phyloP scores from a whole-genome alignment of 2,329 filamentous ascomycete species.

The Calycina marina region DNA sequence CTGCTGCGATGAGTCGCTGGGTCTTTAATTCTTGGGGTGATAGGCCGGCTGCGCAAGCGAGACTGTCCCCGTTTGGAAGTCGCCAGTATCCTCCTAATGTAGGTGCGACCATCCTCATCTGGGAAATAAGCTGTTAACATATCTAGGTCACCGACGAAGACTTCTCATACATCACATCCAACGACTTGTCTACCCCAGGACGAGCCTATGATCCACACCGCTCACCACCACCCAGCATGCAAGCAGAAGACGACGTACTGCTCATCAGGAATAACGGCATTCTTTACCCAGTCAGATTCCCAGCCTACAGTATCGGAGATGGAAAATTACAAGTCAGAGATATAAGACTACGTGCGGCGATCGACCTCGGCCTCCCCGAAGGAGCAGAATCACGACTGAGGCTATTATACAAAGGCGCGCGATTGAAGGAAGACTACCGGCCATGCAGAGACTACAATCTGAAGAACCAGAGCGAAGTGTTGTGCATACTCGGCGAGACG shows the following conservation, averaged over 20 bases:
- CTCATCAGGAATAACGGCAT: conserved; percentile 53
- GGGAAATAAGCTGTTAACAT: neutral
- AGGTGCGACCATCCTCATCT: neutral
- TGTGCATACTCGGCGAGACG: conserved; percentile 40
- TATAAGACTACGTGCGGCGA: conserved; percentile 50
- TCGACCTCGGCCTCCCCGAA: conserved; percentile 48
- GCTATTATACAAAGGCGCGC: conserved; percentile 59
- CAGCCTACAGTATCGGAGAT: conserved; percentile 60
- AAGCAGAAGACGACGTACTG: conserved; percentile 52
- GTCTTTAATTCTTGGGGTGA: conserved; percentile 18
- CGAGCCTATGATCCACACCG: conserved; percentile 29
- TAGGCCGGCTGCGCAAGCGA: conserved; percentile 4
- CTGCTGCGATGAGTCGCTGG: conserved; percentile 23
- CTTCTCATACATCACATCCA: conserved; percentile 71
- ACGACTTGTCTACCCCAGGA: conserved; percentile 43
- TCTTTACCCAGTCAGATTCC: conserved; percentile 57
- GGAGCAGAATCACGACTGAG: conserved; percentile 36
- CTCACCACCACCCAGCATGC: conserved; percentile 25
- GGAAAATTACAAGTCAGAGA: conserved; percentile 54
- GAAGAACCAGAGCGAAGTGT: conserved; percentile 46
- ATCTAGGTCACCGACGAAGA: conserved; percentile 51
- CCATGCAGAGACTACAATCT: conserved; percentile 44
- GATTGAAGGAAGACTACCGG: conserved; percentile 47
- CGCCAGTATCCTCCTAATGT: conserved; percentile 34
- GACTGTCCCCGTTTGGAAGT: conserved; percentile 21